Base-by-base conservation (phyloP, 192 early-diverging fungal species). In the Podila horticola region DNA sequence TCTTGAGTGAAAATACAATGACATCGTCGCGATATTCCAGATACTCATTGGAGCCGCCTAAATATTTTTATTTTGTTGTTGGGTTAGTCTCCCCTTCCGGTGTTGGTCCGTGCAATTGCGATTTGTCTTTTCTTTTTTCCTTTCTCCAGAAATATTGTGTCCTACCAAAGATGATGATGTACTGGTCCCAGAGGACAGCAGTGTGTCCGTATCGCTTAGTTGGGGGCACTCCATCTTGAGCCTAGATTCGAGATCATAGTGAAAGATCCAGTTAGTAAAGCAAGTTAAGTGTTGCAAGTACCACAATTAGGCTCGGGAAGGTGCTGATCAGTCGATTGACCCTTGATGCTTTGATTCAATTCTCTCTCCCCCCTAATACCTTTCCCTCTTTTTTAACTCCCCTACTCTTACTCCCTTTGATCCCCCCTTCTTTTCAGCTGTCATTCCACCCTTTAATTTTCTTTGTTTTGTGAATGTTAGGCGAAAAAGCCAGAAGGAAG, bases 181-280 rank as follows among this genome's bases (percentile, higher is more conserved):
- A 62, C 50, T 88, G 67, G 31, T 84, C 84, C 90, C 90, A 91
- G 45, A 82, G 75, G 0, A 86, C 86, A 4, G 88, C 85, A 22
- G 89, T 86, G 67, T 91, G 90, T 36, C 88, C 89, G 63, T 88
- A 89, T 64, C 90, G 74, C 62, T 89, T 85, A 29, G 81, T 83
- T 22, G 90, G 89, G 45, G 86, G 75, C 19, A 69, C 79, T 13
- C 90, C 90, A n/a, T 88, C 74, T 45, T 79, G 68, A 45, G 82
- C 73, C 85, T 86, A 73, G 24, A n/a, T 17, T 10, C 0, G 22
- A 55, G 3, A 15, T 7, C 33, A 61, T 24, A 20, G 30, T 31
- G 59, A 33, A 9, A 19, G 30, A 24, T 61, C 34, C 15, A 12
- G 30, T 61, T 65, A 48, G 64, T 30, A 19, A 57, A 51, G 17